A percentile compares a stretch with the other conserved stretches of the same genome.
Conservation (phyloP, 2,329 filamentous ascomycete species). For the Penicillium sp. region DNA sequence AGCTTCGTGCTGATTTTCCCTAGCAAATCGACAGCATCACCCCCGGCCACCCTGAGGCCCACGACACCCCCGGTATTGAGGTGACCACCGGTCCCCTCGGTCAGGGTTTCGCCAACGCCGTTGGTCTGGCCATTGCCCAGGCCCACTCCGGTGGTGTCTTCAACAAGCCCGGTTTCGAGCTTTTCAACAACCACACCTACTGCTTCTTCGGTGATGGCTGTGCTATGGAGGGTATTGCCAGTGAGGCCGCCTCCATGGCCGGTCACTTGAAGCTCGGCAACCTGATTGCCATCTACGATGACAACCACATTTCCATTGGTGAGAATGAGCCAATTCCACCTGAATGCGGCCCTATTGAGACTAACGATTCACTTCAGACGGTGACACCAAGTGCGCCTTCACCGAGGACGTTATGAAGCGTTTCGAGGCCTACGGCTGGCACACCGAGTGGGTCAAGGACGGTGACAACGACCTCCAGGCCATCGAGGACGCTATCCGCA, state of each 20-base stretch:
- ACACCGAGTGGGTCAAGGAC: slow-evolving; percentile 77
- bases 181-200: slow-evolving; percentile 97
- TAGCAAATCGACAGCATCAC: slow-evolving; percentile 76
- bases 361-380: slow-evolving; percentile 57
- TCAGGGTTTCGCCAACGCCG: slow-evolving; percentile 95
- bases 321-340: slow-evolving; percentile 27
- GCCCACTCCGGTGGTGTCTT: slow-evolving; percentile 85
- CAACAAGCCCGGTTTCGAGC: slow-evolving; percentile 92
- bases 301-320: slow-evolving; percentile 93
- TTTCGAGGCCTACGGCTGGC: slow-evolving; percentile 97
- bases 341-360: neutral
- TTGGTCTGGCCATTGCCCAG: slow-evolving; percentile 96
- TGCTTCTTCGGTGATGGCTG: slow-evolving; percentile 96
- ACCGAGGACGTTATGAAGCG: slow-evolving; percentile 94
- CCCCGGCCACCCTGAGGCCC: slow-evolving; percentile 92
- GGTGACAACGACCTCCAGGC: slow-evolving; percentile 83
- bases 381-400: slow-evolving; percentile 93
- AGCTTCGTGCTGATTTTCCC: slow-evolving; percentile 14
- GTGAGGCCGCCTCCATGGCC: slow-evolving; percentile 86
- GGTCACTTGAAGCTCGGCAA: slow-evolving; percentile 98
- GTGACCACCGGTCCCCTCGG: slow-evolving; percentile 97
- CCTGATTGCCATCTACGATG: slow-evolving; percentile 94
- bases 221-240: slow-evolving; percentile 96
- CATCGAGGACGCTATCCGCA: slow-evolving; percentile 85
- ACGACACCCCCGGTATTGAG: slow-evolving; percentile 95